Percentiles rank a stretch among this genome's conserved stretches.
These are phyloP conservation scores for Cordyceps cateniannulata DNA, from an alignment of 2,329 filamentous ascomycete species.

Conservation along the genomic window DNA sequence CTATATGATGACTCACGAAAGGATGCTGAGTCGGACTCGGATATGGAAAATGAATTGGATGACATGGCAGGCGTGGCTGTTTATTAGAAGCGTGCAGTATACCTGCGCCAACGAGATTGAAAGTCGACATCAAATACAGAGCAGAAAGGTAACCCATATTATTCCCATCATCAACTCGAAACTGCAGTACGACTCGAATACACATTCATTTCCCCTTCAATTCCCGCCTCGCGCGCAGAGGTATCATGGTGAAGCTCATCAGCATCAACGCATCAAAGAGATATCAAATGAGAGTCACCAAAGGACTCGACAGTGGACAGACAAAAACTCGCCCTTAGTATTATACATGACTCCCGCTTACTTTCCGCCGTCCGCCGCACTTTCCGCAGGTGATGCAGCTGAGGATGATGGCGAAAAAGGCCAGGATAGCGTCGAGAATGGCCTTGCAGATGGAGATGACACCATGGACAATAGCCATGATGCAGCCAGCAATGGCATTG, in stretches of 20 bases:
- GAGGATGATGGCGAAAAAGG: slow-evolving; percentile 60
- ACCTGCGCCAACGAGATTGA: too few species aligned
- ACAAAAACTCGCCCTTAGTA: neutral
- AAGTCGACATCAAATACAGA: too few species aligned
- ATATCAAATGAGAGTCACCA: neutral
- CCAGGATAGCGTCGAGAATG: slow-evolving; percentile 61
- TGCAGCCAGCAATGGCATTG: slow-evolving; percentile 56
- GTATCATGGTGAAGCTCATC: neutral
- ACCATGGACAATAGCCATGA: slow-evolving; percentile 63
- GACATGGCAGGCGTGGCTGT: neutral
- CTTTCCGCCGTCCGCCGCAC: slow-evolving; percentile 25
- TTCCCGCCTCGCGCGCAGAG: slow-evolving; percentile 1
- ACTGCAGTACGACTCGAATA: too few species aligned
- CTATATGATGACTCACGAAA: too few species aligned
- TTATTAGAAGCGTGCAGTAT: neutral
- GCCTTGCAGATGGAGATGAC: slow-evolving; percentile 59
- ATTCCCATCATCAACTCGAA: too few species aligned
- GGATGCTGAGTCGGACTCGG: neutral
- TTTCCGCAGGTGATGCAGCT: slow-evolving; percentile 53
- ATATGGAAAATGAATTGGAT: neutral
- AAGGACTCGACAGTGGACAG: neutral
- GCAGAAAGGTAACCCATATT: too few species aligned
- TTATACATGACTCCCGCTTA: slow-evolving; percentile 9
- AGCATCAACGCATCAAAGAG: neutral
- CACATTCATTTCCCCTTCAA: neutral